phyloP scores from a whole-genome alignment of 2,329 filamentous ascomycete genomes.

The Fusarium udum region DNA sequence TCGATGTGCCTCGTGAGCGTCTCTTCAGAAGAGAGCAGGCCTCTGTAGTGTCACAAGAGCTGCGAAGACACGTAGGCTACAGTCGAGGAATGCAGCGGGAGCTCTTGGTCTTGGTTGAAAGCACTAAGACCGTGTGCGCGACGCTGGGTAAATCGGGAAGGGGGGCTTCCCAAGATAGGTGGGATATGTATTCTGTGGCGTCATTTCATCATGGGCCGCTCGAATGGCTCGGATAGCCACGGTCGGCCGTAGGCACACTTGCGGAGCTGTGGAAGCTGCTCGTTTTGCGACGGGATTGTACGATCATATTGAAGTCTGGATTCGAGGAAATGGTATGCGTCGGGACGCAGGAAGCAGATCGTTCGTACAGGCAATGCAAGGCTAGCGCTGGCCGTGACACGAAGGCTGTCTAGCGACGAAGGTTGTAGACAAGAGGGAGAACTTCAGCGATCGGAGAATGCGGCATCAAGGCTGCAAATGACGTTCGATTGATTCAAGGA shows the following conservation, averaged over 20 bases:
- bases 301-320: neutral
- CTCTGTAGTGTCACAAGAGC: too few relatives aligned
- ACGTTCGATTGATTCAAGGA: neutral
- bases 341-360: accelerated
- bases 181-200: too few relatives aligned
- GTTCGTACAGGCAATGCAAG: neutral
- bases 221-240: neutral
- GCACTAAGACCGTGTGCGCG: neutral
- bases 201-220: neutral
- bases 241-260: neutral
- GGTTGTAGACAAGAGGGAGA: accelerated
- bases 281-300: neutral
- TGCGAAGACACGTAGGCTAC: neutral
- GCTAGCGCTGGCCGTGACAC: neutral
- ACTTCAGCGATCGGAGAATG: too few relatives aligned
- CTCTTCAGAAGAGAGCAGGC: neutral
- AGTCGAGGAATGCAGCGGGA: neutral
- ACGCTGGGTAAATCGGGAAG: neutral
- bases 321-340: neutral
- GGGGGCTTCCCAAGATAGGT: too few relatives aligned
- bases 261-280: neutral
- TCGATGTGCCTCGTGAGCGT: neutral
- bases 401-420: neutral
- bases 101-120: neutral
- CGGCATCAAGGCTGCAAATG: neutral